A percentile compares a stretch with the other conserved stretches of the same genome.
These are phyloP conservation scores for Nicotiana otophora DNA, from an alignment of 257 asterid species.

Conservation along the genomic window DNA sequence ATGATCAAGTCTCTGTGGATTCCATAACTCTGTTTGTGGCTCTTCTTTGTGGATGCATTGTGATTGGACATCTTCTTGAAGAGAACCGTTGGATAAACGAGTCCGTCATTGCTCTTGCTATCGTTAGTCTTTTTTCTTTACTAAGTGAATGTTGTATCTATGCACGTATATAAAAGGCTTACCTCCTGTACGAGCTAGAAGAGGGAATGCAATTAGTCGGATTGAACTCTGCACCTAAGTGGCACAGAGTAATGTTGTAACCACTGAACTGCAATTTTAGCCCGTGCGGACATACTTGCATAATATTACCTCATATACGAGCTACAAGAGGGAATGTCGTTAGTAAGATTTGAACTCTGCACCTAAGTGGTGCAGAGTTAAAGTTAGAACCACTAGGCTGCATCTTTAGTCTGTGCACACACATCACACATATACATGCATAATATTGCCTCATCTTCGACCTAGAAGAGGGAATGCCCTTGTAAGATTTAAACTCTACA, in stretches of 20 bases:
- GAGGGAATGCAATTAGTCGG: not conserved
- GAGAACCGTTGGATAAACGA: slow-evolving; percentile 63
- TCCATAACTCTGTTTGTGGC: slow-evolving; percentile 43
- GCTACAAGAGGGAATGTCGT: not conserved
- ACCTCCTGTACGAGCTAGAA: not conserved
- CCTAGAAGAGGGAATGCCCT: too few species aligned
- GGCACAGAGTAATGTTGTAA: not conserved
- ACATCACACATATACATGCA: not conserved
- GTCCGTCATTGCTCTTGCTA: slow-evolving; percentile 44
- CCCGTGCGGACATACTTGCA: not conserved
- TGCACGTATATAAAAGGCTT: not conserved
- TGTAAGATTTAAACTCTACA: too few species aligned
- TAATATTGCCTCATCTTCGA: too few species aligned
- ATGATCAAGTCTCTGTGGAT: slow-evolving; percentile 22
- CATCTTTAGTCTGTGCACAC: not conserved
- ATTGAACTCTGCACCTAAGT: not conserved
- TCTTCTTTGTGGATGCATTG: slow-evolving; percentile 54
- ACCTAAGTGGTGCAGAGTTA: not conserved
- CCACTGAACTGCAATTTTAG: not conserved
- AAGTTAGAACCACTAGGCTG: not conserved
- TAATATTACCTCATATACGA: not conserved
- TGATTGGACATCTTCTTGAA: slow-evolving; percentile 57
- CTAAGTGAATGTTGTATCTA: not conserved
- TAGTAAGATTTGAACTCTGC: not conserved
- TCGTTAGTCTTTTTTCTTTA: slow-evolving; percentile 32